phyloP scores from a whole-genome alignment of 2,329 filamentous ascomycete species.

The Blumeria graminis region DNA sequence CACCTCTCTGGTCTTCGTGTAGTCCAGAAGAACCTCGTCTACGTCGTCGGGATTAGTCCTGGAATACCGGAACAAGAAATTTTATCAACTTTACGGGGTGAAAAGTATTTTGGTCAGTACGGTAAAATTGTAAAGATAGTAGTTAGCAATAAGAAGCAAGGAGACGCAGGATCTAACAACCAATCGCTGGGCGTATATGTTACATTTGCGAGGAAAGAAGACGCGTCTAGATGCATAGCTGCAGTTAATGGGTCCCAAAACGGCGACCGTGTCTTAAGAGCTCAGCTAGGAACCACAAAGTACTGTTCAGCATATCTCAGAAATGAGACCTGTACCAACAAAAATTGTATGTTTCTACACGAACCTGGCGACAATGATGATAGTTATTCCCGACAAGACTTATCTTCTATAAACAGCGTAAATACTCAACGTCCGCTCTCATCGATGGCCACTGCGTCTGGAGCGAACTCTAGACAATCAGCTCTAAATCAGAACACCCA shows the following conservation, averaged over 20 bases:
- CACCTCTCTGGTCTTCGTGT: conserved; percentile 88
- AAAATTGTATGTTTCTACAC: conserved; percentile 94
- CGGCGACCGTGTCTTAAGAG: conserved; percentile 63
- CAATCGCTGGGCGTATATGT: conserved; percentile 82
- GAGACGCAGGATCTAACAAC: conserved; percentile 33
- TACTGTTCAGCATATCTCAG: conserved; percentile 95
- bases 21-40: conserved; percentile 95
- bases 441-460: conserved; percentile 25
- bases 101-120: conserved; percentile 93
- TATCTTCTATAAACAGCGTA: conserved; percentile 84
- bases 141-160: conserved; percentile 65
- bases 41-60: conserved; percentile 84
- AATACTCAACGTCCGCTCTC: conserved; percentile 48
- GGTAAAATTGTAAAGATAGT: conserved; percentile 97
- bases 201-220: conserved; percentile 82
- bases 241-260: conserved; percentile 86
- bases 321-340: conserved; percentile 82
- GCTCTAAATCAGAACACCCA: conserved; percentile 14
- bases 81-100: conserved; percentile 67
- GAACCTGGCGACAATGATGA: conserved; percentile 97
- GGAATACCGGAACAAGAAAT: conserved; percentile 82
- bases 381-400: conserved; percentile 80
- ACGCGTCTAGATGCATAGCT: conserved; percentile 71
- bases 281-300: conserved; percentile 71
- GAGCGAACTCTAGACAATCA: conserved; percentile 27